These are phyloP conservation scores for Butyriboletus appendiculatus DNA, from an alignment of 1,284 basidiomycete genomes.

Conservation along the genomic window DNA sequence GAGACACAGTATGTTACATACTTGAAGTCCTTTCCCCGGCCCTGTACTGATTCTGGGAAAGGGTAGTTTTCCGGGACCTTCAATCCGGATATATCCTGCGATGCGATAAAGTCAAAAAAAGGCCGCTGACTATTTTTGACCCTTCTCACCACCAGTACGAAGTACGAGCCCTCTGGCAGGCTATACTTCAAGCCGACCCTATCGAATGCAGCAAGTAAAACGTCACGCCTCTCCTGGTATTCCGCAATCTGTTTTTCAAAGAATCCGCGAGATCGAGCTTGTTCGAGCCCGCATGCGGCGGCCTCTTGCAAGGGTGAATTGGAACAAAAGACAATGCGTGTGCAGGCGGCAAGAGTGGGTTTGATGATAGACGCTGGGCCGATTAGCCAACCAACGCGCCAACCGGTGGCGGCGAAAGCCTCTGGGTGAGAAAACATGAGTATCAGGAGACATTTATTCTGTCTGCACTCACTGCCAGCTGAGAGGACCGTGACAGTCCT, in stretches of 20 bases:
- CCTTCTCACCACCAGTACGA: slow-evolving; percentile 73
- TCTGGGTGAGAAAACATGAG: slow-evolving; percentile 46
- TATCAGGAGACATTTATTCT: background rate
- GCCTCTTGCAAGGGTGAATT: slow-evolving; percentile 95
- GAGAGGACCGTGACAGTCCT: slow-evolving; percentile 84
- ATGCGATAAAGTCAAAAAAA: slow-evolving; percentile 11
- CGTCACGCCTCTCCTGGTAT: slow-evolving; percentile 79
- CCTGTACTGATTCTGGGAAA: slow-evolving; percentile 75
- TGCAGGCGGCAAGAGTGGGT: slow-evolving; percentile 88
- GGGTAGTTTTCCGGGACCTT: slow-evolving; percentile 84
- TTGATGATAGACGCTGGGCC: slow-evolving; percentile 83
- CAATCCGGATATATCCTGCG: slow-evolving; percentile 79
- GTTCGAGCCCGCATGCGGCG: slow-evolving; percentile 82
- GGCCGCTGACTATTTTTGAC: background rate
- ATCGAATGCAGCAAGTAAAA: slow-evolving; percentile 82
- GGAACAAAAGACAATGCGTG: slow-evolving; percentile 93
- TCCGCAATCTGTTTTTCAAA: slow-evolving; percentile 79
- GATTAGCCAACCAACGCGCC: slow-evolving; percentile 97
- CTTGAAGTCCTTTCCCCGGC: slow-evolving; percentile 88
- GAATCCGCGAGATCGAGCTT: slow-evolving; percentile 73
- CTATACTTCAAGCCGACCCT: slow-evolving; percentile 86
- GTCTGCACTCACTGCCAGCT: slow-evolving; percentile 64
- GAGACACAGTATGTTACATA: slow-evolving; percentile 35
- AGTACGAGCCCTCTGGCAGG: slow-evolving; percentile 87
- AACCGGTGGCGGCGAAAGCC: slow-evolving; percentile 97